Conservation (phyloP, 176 grass and related monocot genomes). For the Aegilops speltoides region DNA sequence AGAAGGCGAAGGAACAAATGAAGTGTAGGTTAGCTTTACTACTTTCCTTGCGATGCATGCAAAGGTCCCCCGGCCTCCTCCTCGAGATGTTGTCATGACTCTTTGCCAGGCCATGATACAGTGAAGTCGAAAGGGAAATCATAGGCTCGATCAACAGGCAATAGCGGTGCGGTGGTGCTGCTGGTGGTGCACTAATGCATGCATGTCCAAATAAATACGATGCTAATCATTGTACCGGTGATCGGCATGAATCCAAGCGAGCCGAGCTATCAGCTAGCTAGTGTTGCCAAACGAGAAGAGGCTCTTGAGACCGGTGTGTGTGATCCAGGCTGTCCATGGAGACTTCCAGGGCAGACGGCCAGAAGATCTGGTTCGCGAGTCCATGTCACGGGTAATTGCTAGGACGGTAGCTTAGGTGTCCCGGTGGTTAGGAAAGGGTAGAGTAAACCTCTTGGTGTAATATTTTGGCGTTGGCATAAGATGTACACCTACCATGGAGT, state of each 20-base stretch:
- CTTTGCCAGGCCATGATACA: constrained; percentile 4
- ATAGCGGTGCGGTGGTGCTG: neutral
- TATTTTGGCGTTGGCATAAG: neutral
- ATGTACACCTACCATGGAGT: neutral
- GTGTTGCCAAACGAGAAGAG: constrained; percentile 2
- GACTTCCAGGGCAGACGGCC: constrained; percentile 3
- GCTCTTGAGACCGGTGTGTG: neutral
- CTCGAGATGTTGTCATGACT: neutral
- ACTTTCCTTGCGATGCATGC: constrained; percentile 46
- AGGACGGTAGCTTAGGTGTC: neutral
- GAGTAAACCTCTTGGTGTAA: neutral
- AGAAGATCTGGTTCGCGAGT: constrained; percentile 31
- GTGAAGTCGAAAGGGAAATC: neutral
- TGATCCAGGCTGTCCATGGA: constrained; percentile 37
- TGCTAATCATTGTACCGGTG: constrained; percentile 34
- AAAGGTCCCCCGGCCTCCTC: neutral
- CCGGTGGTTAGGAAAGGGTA: neutral
- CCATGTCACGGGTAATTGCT: constrained; percentile 35
- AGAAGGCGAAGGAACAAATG: neutral
- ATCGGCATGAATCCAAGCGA: constrained; percentile 16
- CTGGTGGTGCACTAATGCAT: constrained; percentile 32
- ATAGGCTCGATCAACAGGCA: neutral
- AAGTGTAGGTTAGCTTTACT: constrained; percentile 13
- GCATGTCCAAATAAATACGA: neutral
- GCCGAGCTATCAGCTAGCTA: constrained; percentile 19